Percentiles rank a stretch among this genome's conserved stretches.
Conservation (phyloP, 352 stramenopile genomes). For the Halophytophthora polymorphica region DNA sequence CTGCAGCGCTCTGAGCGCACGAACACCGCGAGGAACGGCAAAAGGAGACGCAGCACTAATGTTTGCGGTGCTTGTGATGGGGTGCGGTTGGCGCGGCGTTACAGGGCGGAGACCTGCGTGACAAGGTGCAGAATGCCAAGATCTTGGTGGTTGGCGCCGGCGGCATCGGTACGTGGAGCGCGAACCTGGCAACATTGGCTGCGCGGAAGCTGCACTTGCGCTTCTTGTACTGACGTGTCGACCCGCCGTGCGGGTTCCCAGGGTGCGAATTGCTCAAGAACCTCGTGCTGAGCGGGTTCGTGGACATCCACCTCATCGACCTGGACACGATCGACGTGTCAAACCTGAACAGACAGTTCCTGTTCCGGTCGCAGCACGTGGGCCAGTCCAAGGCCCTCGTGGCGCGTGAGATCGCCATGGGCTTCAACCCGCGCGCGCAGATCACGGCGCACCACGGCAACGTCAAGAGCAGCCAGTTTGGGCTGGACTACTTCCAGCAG, state of each 20-base stretch:
- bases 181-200: not conserved
- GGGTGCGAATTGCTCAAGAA: constrained; percentile 99
- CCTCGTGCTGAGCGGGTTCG: constrained; percentile 96
- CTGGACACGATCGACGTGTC: constrained; percentile 99
- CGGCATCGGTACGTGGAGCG: constrained; percentile 88
- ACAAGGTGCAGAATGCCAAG: constrained; percentile 76
- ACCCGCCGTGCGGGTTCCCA: constrained; percentile 12
- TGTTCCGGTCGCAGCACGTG: constrained; percentile 98
- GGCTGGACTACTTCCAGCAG: constrained; percentile 94
- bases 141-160: constrained; percentile 97
- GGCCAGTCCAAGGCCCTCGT: constrained; percentile 95
- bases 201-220: not conserved
- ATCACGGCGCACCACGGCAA: constrained; percentile 97
- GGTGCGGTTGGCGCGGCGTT: not conserved
- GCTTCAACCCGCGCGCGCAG: constrained; percentile 88
- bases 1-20: not conserved
- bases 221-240: not conserved
- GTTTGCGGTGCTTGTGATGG: not conserved
- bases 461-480: constrained; percentile 91
- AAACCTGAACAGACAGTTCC: constrained; percentile 99
- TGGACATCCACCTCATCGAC: constrained; percentile 93
- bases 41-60: not conserved
- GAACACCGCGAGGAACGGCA: not conserved
- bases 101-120: constrained; percentile 55
- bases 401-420: constrained; percentile 69